phyloP scores from a whole-genome alignment of 495 filamentous ascomycete species.

The Penicillium desertorum region DNA sequence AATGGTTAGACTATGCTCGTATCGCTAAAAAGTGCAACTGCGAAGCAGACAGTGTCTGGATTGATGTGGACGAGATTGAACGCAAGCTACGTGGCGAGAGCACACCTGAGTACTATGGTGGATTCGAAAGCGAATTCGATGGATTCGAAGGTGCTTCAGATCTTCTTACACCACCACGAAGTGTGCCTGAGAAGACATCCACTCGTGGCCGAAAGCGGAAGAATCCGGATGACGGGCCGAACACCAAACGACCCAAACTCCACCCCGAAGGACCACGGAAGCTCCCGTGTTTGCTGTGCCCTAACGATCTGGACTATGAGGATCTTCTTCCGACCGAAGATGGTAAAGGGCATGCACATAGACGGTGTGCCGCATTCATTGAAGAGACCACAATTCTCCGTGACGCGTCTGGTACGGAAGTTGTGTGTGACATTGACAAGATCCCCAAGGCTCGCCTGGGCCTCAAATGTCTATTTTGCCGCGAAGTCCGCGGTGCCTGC shows the following conservation, averaged over 20 bases:
- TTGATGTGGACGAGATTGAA: slow-evolving; percentile 92
- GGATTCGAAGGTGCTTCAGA: slow-evolving; percentile 60
- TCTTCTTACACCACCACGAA: slow-evolving; percentile 78
- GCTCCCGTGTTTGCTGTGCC: slow-evolving; percentile 90
- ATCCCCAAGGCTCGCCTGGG: slow-evolving; percentile 87
- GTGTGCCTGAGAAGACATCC: slow-evolving; percentile 62
- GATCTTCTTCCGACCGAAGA: slow-evolving; percentile 84
- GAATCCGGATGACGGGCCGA: slow-evolving; percentile 56
- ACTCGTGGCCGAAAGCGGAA: slow-evolving; percentile 63
- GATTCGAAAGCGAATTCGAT: slow-evolving; percentile 65
- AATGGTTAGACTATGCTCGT: slow-evolving; percentile 91
- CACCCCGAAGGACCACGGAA: slow-evolving; percentile 67
- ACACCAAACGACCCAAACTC: slow-evolving; percentile 71
- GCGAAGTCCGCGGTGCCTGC: slow-evolving; percentile 87
- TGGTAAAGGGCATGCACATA: slow-evolving; percentile 77
- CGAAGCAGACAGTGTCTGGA: slow-evolving; percentile 95
- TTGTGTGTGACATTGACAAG: slow-evolving; percentile 70
- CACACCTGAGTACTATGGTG: slow-evolving; percentile 82
- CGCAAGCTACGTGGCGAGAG: slow-evolving; percentile 89
- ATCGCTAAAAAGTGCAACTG: slow-evolving; percentile 98
- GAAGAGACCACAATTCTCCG: slow-evolving; percentile 83
- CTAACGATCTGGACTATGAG: slow-evolving; percentile 84
- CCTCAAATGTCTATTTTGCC: slow-evolving; percentile 91
- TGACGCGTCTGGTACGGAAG: slow-evolving; percentile 66
- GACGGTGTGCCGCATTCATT: slow-evolving; percentile 84